phyloP scores from a whole-genome alignment of 2,329 filamentous ascomycete genomes.

The Alternaria angustiovoidea region DNA sequence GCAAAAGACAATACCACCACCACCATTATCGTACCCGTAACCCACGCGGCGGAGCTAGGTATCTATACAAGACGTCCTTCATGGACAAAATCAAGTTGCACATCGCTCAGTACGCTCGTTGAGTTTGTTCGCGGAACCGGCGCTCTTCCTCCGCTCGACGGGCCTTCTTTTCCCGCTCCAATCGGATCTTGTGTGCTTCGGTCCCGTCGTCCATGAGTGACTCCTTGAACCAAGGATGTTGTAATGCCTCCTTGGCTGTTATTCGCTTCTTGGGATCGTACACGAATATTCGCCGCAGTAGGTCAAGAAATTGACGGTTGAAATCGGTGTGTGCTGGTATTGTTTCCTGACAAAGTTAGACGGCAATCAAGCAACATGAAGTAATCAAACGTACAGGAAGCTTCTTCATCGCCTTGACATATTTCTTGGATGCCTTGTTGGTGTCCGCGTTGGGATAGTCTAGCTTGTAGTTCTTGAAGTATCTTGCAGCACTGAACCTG shows the following conservation, averaged over 20 bases:
- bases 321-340: conserved; percentile 67
- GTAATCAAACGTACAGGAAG: conserved; percentile 58
- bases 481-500: conserved; percentile 49
- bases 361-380: background rate
- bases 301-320: conserved; percentile 69
- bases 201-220: conserved; percentile 71
- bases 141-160: conserved; percentile 45
- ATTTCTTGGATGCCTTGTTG: conserved; percentile 69
- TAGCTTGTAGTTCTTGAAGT: conserved; percentile 65
- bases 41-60: conserved; percentile 15
- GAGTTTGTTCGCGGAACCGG: conserved; percentile 34
- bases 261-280: conserved; percentile 72
- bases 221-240: conserved; percentile 73
- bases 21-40: conserved; percentile 11
- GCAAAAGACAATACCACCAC: conserved; percentile 27
- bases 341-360: conserved; percentile 60
- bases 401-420: conserved; percentile 73
- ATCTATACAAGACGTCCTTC: conserved; percentile 23
- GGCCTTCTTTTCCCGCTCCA: conserved; percentile 52
- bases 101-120: conserved; percentile 31
- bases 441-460: conserved; percentile 71
- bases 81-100: conserved; percentile 9
- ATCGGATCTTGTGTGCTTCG: conserved; percentile 67
- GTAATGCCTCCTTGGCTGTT: conserved; percentile 69
- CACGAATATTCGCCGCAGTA: conserved; percentile 69